A percentile compares a stretch with the other conserved stretches of the same genome.
phyloP scores from a whole-genome alignment of 2,329 filamentous ascomycete genomes.

The Penicillium italicum region DNA sequence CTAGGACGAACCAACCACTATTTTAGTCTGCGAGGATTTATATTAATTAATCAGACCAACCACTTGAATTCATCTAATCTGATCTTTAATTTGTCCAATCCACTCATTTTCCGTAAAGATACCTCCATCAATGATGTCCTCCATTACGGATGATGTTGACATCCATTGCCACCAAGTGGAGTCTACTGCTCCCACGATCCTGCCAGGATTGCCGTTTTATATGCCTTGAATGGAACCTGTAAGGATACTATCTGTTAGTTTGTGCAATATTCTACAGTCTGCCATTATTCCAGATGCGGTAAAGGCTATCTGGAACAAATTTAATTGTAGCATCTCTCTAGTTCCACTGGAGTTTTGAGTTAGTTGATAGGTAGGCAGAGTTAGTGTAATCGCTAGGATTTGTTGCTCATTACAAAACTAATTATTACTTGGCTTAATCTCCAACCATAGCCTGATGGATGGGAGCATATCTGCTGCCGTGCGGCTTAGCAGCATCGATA shows the following conservation, averaged over 20 bases:
- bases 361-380: neutral
- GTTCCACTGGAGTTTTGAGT: neutral
- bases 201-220: neutral
- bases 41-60: neutral
- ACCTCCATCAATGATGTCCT: neutral
- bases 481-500: slow-evolving; percentile 38
- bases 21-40: neutral
- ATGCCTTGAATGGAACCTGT: neutral
- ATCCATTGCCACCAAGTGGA: neutral
- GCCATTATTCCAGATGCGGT: neutral
- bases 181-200: neutral
- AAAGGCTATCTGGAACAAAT: neutral
- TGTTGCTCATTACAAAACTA: no score
- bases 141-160: neutral
- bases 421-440: slow-evolving; percentile 9
- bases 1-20: neutral
- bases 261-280: neutral
- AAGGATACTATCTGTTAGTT: neutral
- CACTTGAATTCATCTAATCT: neutral
- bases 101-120: neutral
- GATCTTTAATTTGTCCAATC: neutral
- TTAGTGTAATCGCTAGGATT: no score
- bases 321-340: neutral
- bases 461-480: slow-evolving; percentile 36
- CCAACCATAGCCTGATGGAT: slow-evolving; percentile 26